phyloP scores from a whole-genome alignment of 306 rosid genomes.

The Cucumis hystrix region DNA sequence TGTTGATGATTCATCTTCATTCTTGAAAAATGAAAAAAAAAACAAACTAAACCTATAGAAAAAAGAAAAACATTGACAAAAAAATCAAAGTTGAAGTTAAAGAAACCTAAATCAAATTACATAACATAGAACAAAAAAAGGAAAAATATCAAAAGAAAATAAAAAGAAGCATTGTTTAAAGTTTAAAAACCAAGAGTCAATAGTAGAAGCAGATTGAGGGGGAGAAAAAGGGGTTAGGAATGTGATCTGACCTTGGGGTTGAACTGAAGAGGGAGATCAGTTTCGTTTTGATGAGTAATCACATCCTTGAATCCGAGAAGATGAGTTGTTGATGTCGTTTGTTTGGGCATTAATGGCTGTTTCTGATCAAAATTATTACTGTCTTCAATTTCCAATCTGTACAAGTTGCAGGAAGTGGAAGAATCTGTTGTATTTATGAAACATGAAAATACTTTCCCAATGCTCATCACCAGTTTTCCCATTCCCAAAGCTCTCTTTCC shows the following conservation, averaged over 20 bases:
- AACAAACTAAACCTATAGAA: too few species aligned
- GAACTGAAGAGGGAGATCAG: constrained; percentile 68
- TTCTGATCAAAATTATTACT: constrained; percentile 39
- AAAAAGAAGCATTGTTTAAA: too few species aligned
- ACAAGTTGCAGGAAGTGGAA: constrained; percentile 55
- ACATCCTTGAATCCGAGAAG: constrained; percentile 51
- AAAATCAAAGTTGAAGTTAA: too few species aligned
- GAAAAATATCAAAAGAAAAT: too few species aligned
- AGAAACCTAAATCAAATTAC: too few species aligned
- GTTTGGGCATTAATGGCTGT: constrained; percentile 31
- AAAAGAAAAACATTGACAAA: too few species aligned
- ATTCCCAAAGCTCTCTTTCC: constrained; percentile 10
- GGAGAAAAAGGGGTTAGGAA: neutral
- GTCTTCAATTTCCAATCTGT: constrained; percentile 31
- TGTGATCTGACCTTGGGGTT: constrained; percentile 50
- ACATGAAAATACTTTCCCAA: constrained; percentile 40
- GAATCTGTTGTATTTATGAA: constrained; percentile 29
- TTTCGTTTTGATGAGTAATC: constrained; percentile 40
- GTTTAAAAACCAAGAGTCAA: too few species aligned
- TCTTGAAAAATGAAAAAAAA: too few species aligned
- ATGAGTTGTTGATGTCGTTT: neutral
- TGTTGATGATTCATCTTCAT: too few species aligned
- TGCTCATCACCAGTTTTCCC: constrained; percentile 39
- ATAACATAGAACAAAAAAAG: too few species aligned
- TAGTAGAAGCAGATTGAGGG: too few species aligned